Base-by-base conservation (phyloP, 352 stramenopile genomes). In the Nothophytophthora sp. region DNA sequence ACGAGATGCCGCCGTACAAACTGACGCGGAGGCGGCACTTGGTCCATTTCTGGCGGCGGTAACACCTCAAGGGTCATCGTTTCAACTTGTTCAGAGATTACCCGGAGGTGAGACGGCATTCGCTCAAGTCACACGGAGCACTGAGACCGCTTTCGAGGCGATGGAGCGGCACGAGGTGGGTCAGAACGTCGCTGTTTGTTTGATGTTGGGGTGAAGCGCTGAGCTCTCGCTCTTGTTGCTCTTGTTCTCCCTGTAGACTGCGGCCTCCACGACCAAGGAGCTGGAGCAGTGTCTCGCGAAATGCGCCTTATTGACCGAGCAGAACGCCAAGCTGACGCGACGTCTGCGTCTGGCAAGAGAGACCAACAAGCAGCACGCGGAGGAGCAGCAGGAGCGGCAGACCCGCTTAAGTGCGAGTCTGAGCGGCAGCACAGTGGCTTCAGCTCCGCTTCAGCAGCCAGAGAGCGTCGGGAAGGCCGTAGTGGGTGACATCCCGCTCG, bases 321-420 rank as follows among this genome's bases (percentile, higher is more conserved):
- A 68, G 35, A 76, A 77, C 35, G 34, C 57, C 1, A 66, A 73
- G 43, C 41, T 78, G 1, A 46, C 42, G 9, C 30, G 45, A 39
- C 49, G 51, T 18, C 34, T 81, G 7, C 55, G 51, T 23, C 24
- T 50, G n/a, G 54, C 64, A 22, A 56, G 67, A 20, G 50, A 63
- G 25, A 44, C 29, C 6, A 69, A 46, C 30, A 57, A 60, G 11
- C 44, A 60, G 20, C 42, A 64, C 19, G 15, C 44, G 2, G 60
- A 62, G 29, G 55, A 74, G 4, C 36, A 63, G 15, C 40, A 68
- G 5, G 40, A 58, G 10, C 27, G 73, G 34, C 40, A 44, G n/a
- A 52, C 35, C 4, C 28, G 70, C 20, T 48, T 78, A 1, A 47
- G 7, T n/a, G 57, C 58, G 16, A 50, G 45, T 49, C 51, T 3